phyloP scores from a whole-genome alignment of 805 yeast genomes.

The Lipomyces japonicus region DNA sequence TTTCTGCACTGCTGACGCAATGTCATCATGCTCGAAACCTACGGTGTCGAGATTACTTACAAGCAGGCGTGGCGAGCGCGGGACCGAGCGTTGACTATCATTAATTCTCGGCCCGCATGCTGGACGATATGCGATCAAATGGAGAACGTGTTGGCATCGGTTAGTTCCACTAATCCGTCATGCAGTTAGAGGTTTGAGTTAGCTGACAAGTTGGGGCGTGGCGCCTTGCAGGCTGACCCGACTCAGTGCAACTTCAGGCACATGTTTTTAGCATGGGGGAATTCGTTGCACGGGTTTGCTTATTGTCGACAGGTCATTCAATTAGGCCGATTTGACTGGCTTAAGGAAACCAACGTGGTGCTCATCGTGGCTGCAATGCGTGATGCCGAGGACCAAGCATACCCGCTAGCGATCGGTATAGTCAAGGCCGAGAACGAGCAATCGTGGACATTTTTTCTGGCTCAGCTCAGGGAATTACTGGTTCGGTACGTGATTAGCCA shows the following conservation, averaged over 20 bases:
- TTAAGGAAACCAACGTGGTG: slow-evolving; percentile 8
- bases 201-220: slow-evolving; percentile 16
- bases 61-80: slow-evolving; percentile 28
- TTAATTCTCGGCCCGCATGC: neutral
- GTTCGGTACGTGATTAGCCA: slow-evolving; percentile 4
- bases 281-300: slow-evolving; percentile 6
- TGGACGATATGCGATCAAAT: neutral
- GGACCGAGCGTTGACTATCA: slow-evolving; percentile 11
- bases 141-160: too few relatives aligned
- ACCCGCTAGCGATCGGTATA: slow-evolving; percentile 16
- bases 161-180: neutral
- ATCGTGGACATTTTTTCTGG: slow-evolving; percentile 16
- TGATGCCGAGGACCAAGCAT: slow-evolving; percentile 19
- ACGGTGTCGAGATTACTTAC: slow-evolving; percentile 17
- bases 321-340: slow-evolving; percentile 13
- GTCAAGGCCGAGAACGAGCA: slow-evolving; percentile 4
- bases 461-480: slow-evolving; percentile 9
- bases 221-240: slow-evolving; percentile 17
- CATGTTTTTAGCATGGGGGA: slow-evolving; percentile 19
- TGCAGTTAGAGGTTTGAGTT: too few relatives aligned
- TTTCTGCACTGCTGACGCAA: slow-evolving; percentile 8
- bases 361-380: slow-evolving; percentile 17
- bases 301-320: slow-evolving; percentile 15
- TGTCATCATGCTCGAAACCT: slow-evolving; percentile 8
- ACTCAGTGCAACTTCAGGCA: slow-evolving; percentile 1